Conservation (phyloP, 2,329 filamentous ascomycete genomes). For the Xylariaceae sp. region DNA sequence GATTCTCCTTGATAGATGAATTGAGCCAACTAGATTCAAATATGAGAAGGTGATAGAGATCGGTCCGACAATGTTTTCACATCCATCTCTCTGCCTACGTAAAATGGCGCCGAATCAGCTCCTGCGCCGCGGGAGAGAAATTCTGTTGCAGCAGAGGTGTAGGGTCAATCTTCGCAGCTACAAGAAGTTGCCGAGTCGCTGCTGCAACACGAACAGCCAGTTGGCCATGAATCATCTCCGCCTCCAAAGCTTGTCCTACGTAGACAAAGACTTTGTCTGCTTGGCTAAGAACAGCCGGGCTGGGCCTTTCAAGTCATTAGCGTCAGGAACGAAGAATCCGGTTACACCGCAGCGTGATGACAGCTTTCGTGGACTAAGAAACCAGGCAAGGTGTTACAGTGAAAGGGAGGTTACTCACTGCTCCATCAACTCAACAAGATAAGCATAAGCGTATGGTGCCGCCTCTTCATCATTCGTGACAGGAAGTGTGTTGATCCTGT, state of each 20-base stretch:
- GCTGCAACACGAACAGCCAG: slow-evolving; percentile 77
- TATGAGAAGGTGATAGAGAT: background rate
- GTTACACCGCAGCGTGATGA: background rate
- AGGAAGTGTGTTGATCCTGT: slow-evolving; percentile 80
- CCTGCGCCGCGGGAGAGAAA: slow-evolving; percentile 80
- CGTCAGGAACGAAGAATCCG: background rate
- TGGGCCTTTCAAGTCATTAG: slow-evolving; percentile 65
- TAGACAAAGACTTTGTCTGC: slow-evolving; percentile 82
- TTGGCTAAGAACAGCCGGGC: slow-evolving; percentile 78
- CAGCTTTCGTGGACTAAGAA: background rate
- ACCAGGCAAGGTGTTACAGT: background rate
- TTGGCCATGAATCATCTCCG: slow-evolving; percentile 85
- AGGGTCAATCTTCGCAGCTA: slow-evolving; percentile 75
- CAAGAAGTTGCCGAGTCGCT: slow-evolving; percentile 79
- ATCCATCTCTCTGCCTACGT: slow-evolving; percentile 49
- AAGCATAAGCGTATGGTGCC: slow-evolving; percentile 93
- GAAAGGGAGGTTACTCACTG: slow-evolving; percentile 69
- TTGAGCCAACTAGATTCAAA: slow-evolving; percentile 2
- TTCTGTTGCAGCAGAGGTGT: slow-evolving; percentile 72
- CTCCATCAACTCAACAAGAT: slow-evolving; percentile 88
- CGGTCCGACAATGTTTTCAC: background rate
- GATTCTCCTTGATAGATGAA: background rate
- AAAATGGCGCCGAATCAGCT: slow-evolving; percentile 80
- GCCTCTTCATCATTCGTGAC: slow-evolving; percentile 96
- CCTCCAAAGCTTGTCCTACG: slow-evolving; percentile 87